These are phyloP conservation scores for Eutrema japonicum DNA, from an alignment of 345 rosid genomes.

Conservation along the genomic window DNA sequence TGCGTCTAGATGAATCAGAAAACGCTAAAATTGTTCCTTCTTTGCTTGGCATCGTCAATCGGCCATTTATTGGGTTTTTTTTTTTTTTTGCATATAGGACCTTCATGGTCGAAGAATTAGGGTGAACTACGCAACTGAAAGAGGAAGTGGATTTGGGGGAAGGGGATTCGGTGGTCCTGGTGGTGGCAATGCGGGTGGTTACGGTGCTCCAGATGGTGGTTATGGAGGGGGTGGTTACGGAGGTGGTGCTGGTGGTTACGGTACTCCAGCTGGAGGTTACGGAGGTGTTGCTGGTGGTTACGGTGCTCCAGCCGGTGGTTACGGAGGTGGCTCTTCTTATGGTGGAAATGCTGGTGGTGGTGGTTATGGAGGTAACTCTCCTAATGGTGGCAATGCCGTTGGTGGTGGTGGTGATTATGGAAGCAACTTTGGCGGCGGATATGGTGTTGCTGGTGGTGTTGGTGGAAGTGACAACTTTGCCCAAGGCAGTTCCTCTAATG, in stretches of 20 bases:
- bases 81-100: conserved; percentile 49
- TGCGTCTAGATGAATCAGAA: conserved; percentile 9
- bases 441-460: conserved; percentile 42
- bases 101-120: conserved; percentile 81
- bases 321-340: conserved; percentile 38
- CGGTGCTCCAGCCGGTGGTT: conserved; percentile 35
- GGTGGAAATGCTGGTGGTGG: conserved; percentile 37
- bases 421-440: conserved; percentile 43
- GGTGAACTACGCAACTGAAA: conserved; percentile 83
- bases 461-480: conserved; percentile 44
- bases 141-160: conserved; percentile 54
- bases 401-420: conserved; percentile 43
- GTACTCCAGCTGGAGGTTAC: conserved; percentile 35
- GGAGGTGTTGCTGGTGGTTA: conserved; percentile 42
- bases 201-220: conserved; percentile 34
- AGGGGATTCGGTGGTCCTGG: conserved; percentile 50
- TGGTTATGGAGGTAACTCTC: conserved; percentile 45
- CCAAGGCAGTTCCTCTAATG: conserved; percentile 45
- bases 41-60: conserved; percentile 29
- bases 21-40: not conserved
- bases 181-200: conserved; percentile 43
- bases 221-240: conserved; percentile 44
- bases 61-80: conserved; percentile 46
- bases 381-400: conserved; percentile 29
- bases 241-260: conserved; percentile 29